These are phyloP conservation scores for Lepidopterella palustris DNA, from an alignment of 495 filamentous ascomycete species.

Conservation along the genomic window DNA sequence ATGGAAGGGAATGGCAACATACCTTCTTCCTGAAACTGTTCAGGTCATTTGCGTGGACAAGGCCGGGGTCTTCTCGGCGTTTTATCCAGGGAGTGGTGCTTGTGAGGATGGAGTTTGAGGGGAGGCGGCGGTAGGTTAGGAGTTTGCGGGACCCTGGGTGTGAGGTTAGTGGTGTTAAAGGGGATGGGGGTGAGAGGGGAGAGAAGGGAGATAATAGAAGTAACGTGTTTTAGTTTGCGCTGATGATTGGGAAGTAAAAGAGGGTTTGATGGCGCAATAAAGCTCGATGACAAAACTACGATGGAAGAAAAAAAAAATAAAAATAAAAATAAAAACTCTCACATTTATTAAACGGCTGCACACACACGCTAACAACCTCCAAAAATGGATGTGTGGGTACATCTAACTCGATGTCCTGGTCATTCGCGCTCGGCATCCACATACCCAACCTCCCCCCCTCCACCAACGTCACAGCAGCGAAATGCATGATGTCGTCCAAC, in stretches of 20 bases:
- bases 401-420: conserved; percentile 57
- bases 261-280: too few species aligned
- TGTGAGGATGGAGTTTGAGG: conserved; percentile 45
- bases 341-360: conserved; percentile 87
- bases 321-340: background rate
- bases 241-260: conserved; percentile 8
- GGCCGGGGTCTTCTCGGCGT: background rate
- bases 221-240: background rate
- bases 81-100: background rate
- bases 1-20: background rate
- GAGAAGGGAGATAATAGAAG: background rate
- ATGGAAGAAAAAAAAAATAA: too few species aligned
- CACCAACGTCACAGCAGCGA: conserved; percentile 72
- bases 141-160: conserved; percentile 73
- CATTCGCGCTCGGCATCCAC: conserved; percentile 94
- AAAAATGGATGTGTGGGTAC: conserved; percentile 74
- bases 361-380: conserved; percentile 68
- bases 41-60: conserved; percentile 28
- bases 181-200: background rate
- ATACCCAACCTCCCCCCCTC: conserved; percentile 74
- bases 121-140: conserved; percentile 73
- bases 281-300: too few species aligned
- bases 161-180: background rate
- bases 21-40: conserved; percentile 32
- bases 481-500: conserved; percentile 81